These are phyloP conservation scores for Thalassiosira delicatula DNA, from an alignment of 352 stramenopile species.

Conservation along the genomic window DNA sequence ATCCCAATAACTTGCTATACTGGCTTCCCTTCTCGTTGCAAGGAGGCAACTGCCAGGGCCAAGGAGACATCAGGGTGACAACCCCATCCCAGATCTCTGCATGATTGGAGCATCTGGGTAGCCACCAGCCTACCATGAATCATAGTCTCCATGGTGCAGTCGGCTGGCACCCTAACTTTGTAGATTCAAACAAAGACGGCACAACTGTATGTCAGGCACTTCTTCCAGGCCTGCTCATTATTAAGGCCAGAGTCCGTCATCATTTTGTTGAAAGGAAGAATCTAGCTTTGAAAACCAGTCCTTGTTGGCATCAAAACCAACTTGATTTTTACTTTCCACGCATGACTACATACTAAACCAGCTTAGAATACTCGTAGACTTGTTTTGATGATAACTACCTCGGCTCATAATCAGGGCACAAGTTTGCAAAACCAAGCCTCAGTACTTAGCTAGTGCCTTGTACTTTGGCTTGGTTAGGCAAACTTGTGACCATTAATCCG, in stretches of 20 bases:
- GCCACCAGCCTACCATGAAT: conserved; percentile 15
- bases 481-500: too few relatives aligned
- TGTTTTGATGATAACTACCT: too few relatives aligned
- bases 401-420: too few relatives aligned
- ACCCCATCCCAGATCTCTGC: not conserved
- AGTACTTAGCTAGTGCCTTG: too few relatives aligned
- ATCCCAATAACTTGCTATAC: not conserved
- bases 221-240: not conserved
- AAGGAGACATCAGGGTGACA: conserved; percentile 4
- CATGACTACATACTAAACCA: too few relatives aligned
- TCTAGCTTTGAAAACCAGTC: not conserved
- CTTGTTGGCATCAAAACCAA: too few relatives aligned
- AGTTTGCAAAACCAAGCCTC: too few relatives aligned
- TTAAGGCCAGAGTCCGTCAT: not conserved
- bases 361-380: too few relatives aligned
- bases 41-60: not conserved
- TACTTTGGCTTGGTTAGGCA: too few relatives aligned
- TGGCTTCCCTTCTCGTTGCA: conserved; percentile 5
- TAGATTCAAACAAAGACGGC: not conserved
- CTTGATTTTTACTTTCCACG: too few relatives aligned
- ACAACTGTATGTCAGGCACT: not conserved
- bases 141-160: not conserved
- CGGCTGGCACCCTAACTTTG: not conserved
- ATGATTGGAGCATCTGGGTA: not conserved
- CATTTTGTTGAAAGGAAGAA: conserved; percentile 6